Percentiles rank a stretch among this genome's conserved stretches.
phyloP scores from a whole-genome alignment of 768 basidiomycete genomes.

The Xerocomellus amylosporus region DNA sequence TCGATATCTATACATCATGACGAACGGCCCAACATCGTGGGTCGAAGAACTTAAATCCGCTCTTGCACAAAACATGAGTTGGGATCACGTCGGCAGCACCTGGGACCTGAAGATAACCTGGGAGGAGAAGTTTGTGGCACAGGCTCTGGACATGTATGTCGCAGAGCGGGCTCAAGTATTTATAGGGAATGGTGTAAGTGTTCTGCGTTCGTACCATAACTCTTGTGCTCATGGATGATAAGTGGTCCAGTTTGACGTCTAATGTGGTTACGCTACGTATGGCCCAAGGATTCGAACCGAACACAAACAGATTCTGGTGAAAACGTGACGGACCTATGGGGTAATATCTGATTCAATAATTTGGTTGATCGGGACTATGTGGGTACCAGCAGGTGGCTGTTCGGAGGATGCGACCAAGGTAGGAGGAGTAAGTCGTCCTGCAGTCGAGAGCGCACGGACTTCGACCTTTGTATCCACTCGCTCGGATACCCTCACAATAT shows the following conservation, averaged over 20 bases:
- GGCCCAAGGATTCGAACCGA: conserved; percentile 24
- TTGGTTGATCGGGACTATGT: too few species aligned
- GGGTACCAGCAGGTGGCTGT: too few species aligned
- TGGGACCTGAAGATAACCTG: conserved; percentile 41
- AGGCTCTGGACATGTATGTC: conserved; percentile 52
- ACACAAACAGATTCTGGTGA: conserved; percentile 39
- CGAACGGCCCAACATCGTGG: conserved; percentile 45
- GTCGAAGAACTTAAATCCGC: conserved; percentile 38
- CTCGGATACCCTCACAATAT: conserved; percentile 26
- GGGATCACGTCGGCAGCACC: conserved; percentile 42
- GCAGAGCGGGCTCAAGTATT: conserved; percentile 47
- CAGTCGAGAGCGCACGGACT: too few species aligned
- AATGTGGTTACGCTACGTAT: conserved; percentile 41
- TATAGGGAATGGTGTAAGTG: conserved; percentile 52
- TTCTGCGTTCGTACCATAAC: neutral
- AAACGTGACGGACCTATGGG: neutral
- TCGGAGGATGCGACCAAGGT: too few species aligned
- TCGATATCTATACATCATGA: conserved; percentile 44
- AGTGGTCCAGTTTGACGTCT: conserved; percentile 45
- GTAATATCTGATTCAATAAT: neutral
- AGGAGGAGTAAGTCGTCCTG: too few species aligned
- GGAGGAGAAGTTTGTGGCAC: conserved; percentile 44
- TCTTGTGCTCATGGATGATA: neutral
- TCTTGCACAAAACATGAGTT: conserved; percentile 30
- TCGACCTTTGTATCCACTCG: conserved; percentile 43